Percentiles rank a stretch among this genome's conserved stretches.
These are phyloP conservation scores for Endotrypanum monterogeii DNA, from an alignment of 208 protist species.

Conservation along the genomic window DNA sequence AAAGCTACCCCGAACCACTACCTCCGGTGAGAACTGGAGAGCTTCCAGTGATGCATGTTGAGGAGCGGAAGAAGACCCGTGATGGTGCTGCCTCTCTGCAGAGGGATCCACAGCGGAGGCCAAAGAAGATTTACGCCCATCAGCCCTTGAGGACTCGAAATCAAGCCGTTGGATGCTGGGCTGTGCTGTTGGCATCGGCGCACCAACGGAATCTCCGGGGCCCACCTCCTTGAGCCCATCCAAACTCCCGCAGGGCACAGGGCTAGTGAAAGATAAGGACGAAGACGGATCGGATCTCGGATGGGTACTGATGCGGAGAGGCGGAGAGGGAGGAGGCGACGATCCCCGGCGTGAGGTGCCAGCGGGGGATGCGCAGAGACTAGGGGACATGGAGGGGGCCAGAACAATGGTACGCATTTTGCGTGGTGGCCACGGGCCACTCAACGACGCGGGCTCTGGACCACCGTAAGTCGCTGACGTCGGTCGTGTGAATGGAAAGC, in stretches of 20 bases:
- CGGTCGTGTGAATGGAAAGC: conserved; percentile 19
- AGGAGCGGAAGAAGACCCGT: neutral
- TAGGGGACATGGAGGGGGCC: conserved; percentile 30
- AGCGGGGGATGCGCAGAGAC: conserved; percentile 17
- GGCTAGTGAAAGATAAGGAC: neutral
- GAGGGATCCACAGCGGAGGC: neutral
- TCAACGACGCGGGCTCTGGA: conserved; percentile 5
- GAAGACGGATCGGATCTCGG: neutral
- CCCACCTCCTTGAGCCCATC: neutral
- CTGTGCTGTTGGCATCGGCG: neutral
- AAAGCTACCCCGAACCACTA: neutral
- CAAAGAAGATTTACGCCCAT: neutral
- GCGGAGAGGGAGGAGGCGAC: neutral
- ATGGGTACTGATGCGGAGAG: neutral
- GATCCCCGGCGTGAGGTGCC: conserved; percentile 5
- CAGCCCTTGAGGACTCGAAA: neutral
- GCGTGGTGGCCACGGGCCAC: conserved; percentile 24
- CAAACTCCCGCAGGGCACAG: neutral
- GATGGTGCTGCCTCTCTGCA: neutral
- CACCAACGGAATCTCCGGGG: neutral
- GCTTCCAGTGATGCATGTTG: neutral
- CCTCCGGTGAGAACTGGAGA: neutral
- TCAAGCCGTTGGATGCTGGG: neutral
- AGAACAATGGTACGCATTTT: conserved; percentile 30
- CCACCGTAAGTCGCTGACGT: neutral